Evolutionary conservation across 2,329 filamentous ascomycete genomes (phyloP), one percentile per base, ranked within the genome.

Genomic region (Xylaria sp.): DNA sequence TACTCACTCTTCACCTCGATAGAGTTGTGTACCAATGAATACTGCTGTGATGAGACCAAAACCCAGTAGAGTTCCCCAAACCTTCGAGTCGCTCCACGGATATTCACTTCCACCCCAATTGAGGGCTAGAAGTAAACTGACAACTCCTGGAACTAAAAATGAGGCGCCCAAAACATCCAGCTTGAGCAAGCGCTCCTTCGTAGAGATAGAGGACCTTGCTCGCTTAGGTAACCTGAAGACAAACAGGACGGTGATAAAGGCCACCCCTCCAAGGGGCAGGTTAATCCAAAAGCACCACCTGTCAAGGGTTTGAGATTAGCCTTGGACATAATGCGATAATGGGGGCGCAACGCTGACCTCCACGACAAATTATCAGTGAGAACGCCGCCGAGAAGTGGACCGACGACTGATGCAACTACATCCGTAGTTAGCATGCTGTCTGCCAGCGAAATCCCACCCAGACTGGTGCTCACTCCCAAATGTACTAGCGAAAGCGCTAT

Each of bases 211-310:
- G 18, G 54, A 51, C 10, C 34, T 66, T 23, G 28, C 32, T 9
- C 41, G 55, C 18, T 37, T 37, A 7, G 59, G 58, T 20, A 50
- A 4, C 13, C 52, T 61, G 15, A 63, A 56, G 25, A 51, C 37
- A 15, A 62, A 37, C 20, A 56, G 25, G 2, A 67, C 57, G 9
- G 57, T 48, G 1, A 60, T 48, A 25, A 66, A 66, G 10, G 63
- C 63, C 8, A 25, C 56, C 1, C n/a, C 39, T 34, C 58, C 57
- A 2, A 62, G n/a, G 8, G 57, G 65, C 10, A 67, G 34, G 28
- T 67, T 67, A 9, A 70, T 70, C 63, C 63, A 70, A 34, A 70
- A 70, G 25, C 63, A 66, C 37, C 50, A 58, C 23, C 56, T 58
- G 12, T 48, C 12, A n/a, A 13, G 3, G 10, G 12, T 32, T 46